These are phyloP conservation scores for Neonothopanus nambi DNA, from an alignment of 1,284 basidiomycete genomes.

Conservation along the genomic window DNA sequence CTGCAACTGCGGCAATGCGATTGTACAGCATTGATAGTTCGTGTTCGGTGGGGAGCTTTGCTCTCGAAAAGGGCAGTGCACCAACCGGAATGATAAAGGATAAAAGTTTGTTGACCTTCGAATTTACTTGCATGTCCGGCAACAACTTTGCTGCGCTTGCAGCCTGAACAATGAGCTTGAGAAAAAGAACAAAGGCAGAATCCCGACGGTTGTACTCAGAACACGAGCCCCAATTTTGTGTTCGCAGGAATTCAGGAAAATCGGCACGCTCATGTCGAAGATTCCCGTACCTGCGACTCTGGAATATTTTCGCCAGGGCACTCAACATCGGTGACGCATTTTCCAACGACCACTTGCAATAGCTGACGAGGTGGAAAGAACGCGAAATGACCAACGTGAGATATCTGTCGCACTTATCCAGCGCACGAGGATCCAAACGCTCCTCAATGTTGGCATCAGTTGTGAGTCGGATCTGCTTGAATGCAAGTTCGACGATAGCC, in stretches of 20 bases:
- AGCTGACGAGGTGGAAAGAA: slow-evolving; percentile 68
- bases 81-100: slow-evolving; percentile 81
- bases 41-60: slow-evolving; percentile 49
- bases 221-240: slow-evolving; percentile 59
- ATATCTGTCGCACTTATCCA: slow-evolving; percentile 75
- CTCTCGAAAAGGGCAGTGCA: slow-evolving; percentile 63
- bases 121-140: slow-evolving; percentile 30
- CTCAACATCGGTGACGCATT: slow-evolving; percentile 58
- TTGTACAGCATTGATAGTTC: slow-evolving; percentile 86
- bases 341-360: slow-evolving; percentile 77
- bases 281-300: slow-evolving; percentile 78
- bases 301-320: slow-evolving; percentile 76
- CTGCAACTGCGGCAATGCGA: slow-evolving; percentile 76
- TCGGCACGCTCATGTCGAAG: slow-evolving; percentile 74
- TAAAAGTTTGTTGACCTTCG: slow-evolving; percentile 71
- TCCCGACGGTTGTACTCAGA: slow-evolving; percentile 57
- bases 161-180: slow-evolving; percentile 74
- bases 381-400: slow-evolving; percentile 73
- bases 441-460: slow-evolving; percentile 52
- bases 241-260: slow-evolving; percentile 77
- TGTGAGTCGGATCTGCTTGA: slow-evolving; percentile 62
- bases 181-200: slow-evolving; percentile 77
- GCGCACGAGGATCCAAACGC: slow-evolving; percentile 35
- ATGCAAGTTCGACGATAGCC: slow-evolving; percentile 59
- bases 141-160: slow-evolving; percentile 27